Percentiles rank a stretch among this genome's conserved stretches.
These are phyloP conservation scores for Populus euphratica DNA, from an alignment of 345 rosid genomes.

Conservation along the genomic window DNA sequence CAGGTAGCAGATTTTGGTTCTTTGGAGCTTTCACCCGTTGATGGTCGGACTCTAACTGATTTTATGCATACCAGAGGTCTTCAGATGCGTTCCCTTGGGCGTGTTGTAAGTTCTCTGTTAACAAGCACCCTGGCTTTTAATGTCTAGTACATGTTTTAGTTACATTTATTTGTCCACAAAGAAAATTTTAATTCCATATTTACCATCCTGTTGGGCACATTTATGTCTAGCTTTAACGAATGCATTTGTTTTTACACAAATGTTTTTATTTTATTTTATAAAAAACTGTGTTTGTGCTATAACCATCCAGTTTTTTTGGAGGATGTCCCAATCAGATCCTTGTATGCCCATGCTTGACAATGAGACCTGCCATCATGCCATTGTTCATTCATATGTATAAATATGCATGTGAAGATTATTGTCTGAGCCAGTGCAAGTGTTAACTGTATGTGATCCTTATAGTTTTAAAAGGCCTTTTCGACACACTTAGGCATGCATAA, in stretches of 20 bases:
- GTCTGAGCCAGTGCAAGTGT: neutral
- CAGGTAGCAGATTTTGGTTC: constrained; percentile 99
- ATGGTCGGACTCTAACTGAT: constrained; percentile 96
- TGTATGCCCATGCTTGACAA: neutral
- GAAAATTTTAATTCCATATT: neutral
- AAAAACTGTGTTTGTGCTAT: neutral
- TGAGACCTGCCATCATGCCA: neutral
- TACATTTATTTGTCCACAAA: neutral
- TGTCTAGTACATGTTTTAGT: neutral
- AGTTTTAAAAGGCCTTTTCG: neutral
- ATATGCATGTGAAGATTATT: neutral
- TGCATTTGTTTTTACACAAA: neutral
- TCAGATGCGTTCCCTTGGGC: constrained; percentile 90
- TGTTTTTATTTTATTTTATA: neutral
- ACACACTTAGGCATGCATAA: neutral
- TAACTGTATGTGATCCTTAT: neutral
- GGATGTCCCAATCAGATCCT: constrained; percentile 2
- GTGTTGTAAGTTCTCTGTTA: constrained; percentile 62
- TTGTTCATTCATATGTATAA: neutral
- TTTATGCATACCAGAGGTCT: constrained; percentile 99
- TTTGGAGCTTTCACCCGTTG: constrained; percentile 95
- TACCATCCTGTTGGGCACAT: neutral
- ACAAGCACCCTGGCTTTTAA: constrained; percentile 12
- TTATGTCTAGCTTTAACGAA: neutral
- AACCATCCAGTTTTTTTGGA: neutral